Percentiles rank a stretch among this genome's conserved stretches.
Evolutionary conservation across 2,329 filamentous ascomycete species (phyloP).

Genomic region (Chrysoporthe cubensis): DNA sequence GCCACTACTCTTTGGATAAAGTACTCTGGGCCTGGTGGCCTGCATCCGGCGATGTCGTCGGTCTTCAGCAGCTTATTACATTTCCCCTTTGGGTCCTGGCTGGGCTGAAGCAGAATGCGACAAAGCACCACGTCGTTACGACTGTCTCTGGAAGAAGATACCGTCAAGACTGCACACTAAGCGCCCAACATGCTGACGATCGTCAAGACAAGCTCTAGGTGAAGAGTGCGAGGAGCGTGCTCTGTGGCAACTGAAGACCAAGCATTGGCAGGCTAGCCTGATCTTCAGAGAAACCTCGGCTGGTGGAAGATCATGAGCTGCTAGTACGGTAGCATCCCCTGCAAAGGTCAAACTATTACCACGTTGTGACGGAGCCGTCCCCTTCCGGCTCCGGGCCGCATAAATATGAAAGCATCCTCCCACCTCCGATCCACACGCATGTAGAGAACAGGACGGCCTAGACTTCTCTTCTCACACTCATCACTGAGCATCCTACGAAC

Average conservation of each 20-base stretch:
- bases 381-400: neutral
- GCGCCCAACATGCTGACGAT: neutral
- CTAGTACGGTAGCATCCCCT: too few relatives aligned
- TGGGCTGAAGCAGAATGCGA: neutral
- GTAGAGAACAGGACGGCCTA: neutral
- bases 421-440: neutral
- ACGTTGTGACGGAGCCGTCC: neutral
- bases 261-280: neutral
- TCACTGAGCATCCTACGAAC: too few relatives aligned
- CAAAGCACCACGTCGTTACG: neutral
- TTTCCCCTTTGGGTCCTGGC: neutral
- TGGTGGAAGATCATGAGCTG: neutral
- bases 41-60: too few relatives aligned
- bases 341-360: neutral
- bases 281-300: constrained; percentile 17
- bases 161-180: neutral
- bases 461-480: neutral
- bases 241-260: too few relatives aligned
- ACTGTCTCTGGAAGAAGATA: neutral
- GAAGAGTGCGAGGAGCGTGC: neutral
- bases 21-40: neutral
- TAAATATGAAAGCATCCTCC: neutral
- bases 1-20: neutral
- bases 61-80: neutral
- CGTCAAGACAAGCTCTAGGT: neutral